Evolutionary conservation across 768 basidiomycete genomes (phyloP), one percentile per base, ranked within the genome.

Genomic region (Strobilomyces echinocephalus): DNA sequence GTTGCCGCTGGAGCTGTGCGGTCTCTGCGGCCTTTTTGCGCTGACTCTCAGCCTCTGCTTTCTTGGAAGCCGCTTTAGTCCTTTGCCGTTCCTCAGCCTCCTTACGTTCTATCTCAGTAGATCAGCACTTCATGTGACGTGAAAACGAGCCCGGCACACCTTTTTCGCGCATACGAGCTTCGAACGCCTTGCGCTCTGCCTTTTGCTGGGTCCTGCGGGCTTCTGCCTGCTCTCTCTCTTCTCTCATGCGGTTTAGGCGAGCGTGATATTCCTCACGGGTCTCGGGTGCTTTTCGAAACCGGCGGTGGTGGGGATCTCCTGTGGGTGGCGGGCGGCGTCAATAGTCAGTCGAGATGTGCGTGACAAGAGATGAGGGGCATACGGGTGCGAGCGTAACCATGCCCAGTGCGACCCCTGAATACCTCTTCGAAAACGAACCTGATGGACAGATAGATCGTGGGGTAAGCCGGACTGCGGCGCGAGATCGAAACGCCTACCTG

Each of bases 41-140:
- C 52, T 74, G 70, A 15, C 68, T 73, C 53, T 79, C 72, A 2
- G 77, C 81, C 56, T 81, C 73, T 2, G 73, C 79, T 68, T 83
- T 84, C 66, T 81, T 88, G 26, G 69, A 71, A 56, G 74, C 72
- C 7, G 72, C 69, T 58, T 84, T 84, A 14, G 69, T 69, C 66
- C 79, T 81, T 62, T 82, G 81, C 47, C 84, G 76, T 57, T 76
- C 69, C 58, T 83, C 84, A 8, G 83, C 81, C 38, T 76, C 78
- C 51, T 71, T 63, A 34, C 78, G 80, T 63, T 82, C 79, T 68
- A 53, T 53, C 55, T 28, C 15, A 14, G 53, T 33, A 38, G 49
- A 52, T 63, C 20, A 65, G 53, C 12, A 52, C 24, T 44, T 57
- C 40, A 47, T 54, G 35, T 42, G 52, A 59, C 33, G 45, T 39